Base-by-base conservation (phyloP, 1,284 basidiomycete species). In the Coniferiporia sulphurascens region DNA sequence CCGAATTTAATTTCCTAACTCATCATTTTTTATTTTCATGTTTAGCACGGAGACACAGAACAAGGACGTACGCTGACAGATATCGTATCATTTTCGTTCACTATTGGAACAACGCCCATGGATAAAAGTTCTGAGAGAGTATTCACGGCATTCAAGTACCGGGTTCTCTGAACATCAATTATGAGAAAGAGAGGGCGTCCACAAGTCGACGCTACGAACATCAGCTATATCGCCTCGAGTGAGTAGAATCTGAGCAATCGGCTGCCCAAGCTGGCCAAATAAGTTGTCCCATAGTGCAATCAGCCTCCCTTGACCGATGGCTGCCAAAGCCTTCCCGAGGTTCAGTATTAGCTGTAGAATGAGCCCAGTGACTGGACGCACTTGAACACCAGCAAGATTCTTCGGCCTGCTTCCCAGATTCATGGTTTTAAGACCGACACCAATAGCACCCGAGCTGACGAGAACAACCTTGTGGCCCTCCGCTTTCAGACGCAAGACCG, bases 281-380 rank as follows among this genome's bases (percentile, higher is more conserved):
- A 99, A 77, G 69, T 95, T 95, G 71, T 99, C 97, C 92, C 93
- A 99, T 1, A 99, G 77, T 0, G 94, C 95, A 63, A 99, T 98
- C 22, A 99, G 81, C 59, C 95, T 80, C 7, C 96, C 92, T 77
- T 99, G 97, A 1, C 97, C 96, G 54, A 99, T 93, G 0, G 96
- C 96, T 34, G 96, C 96, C 45, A 99, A 77, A 6, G 96, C 96
- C 91, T 95, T 35, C 17, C 4, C 13, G 10, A 10, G 15, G 63
- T 43, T 45, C 3, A 59, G 27, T 13, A 53, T 44, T 12, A 46
- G 27, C 52, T 53, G 36, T 36, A 21, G 34, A 4, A 44, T 34
- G 46, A 19, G 15, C 9, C 59, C 15, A 21, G 12, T 6, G 44
- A 49, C 36, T 43, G 45, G 32, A 64, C 73, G 59, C 60, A 87